Percentiles rank a stretch among this genome's conserved stretches.
Evolutionary conservation across 2,329 filamentous ascomycete species (phyloP).

Genomic region (Penicillium sp.): DNA sequence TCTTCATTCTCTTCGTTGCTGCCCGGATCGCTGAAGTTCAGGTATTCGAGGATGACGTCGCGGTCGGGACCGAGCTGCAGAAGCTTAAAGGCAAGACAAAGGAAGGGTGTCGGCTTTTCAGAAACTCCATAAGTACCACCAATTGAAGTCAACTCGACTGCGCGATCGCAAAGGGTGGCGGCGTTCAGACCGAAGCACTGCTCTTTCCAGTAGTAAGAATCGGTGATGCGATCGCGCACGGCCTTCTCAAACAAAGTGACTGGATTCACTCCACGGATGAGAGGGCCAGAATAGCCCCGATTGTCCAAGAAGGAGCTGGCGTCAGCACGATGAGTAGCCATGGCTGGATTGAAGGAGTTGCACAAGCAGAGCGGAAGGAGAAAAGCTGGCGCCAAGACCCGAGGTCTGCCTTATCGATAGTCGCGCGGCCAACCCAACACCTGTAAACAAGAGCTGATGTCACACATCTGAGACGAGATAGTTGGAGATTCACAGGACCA

Average conservation of each 20-base stretch:
- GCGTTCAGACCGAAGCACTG: conserved; percentile 94
- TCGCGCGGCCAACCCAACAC: conserved; percentile 40
- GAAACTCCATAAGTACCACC: conserved; percentile 82
- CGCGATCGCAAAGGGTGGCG: conserved; percentile 78
- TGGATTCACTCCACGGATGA: conserved; percentile 88
- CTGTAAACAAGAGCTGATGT: conserved; percentile 28
- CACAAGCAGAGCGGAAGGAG: conserved; percentile 4
- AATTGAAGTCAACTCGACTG: conserved; percentile 77
- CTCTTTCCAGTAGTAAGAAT: conserved; percentile 97
- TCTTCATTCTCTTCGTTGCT: conserved; percentile 33
- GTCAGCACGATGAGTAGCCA: conserved; percentile 69
- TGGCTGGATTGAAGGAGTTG: conserved; percentile 23
- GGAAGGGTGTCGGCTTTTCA: conserved; percentile 84
- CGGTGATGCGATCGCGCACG: conserved; percentile 90
- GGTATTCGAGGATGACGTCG: conserved; percentile 75
- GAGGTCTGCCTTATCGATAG: conserved; percentile 35
- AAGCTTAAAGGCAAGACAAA: conserved; percentile 93
- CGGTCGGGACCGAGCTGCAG: conserved; percentile 80
- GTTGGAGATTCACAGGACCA: no score
- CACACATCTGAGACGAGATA: conserved; percentile 15
- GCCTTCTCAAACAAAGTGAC: conserved; percentile 95
- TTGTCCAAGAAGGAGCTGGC: conserved; percentile 78
- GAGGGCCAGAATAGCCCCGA: conserved; percentile 71
- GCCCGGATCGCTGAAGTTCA: conserved; percentile 75
- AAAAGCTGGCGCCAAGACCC: conserved; percentile 5